These are phyloP conservation scores for Pelargonium nanum DNA, from an alignment of 345 rosid genomes.

Conservation along the genomic window DNA sequence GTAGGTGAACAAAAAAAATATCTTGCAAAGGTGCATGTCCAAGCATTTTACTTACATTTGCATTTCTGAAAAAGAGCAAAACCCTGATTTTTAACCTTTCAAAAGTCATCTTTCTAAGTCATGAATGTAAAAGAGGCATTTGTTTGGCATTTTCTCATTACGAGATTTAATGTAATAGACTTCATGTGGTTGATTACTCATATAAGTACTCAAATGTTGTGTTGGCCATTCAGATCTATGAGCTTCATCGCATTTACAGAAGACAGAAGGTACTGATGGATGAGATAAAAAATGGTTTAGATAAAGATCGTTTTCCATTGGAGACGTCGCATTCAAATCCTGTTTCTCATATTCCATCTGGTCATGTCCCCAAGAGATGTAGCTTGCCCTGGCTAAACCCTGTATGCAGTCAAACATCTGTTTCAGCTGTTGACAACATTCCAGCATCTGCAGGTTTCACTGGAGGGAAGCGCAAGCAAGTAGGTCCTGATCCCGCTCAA, in stretches of 20 bases:
- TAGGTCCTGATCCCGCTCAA: conserved; percentile 7
- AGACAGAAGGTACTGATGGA: conserved; percentile 47
- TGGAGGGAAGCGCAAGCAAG: conserved; percentile 7
- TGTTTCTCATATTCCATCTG: conserved; percentile 9
- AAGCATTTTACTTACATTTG: too few relatives aligned
- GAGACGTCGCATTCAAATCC: conserved; percentile 17
- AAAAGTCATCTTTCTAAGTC: too few relatives aligned
- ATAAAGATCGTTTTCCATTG: conserved; percentile 11
- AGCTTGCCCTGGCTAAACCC: conserved; percentile 13
- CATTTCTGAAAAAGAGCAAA: too few relatives aligned
- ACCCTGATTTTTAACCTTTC: too few relatives aligned
- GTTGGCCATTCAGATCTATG: conserved; percentile 28
- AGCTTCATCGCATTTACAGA: conserved; percentile 51
- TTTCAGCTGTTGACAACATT: conserved; percentile 17
- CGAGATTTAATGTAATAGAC: not conserved
- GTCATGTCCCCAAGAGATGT: conserved; percentile 4
- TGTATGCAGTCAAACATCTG: conserved; percentile 17
- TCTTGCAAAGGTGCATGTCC: too few relatives aligned
- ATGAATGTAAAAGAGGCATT: too few relatives aligned
- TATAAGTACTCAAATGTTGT: conserved; percentile 1
- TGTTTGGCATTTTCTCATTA: too few relatives aligned
- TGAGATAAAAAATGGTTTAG: conserved; percentile 23
- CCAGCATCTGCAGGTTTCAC: conserved; percentile 1
- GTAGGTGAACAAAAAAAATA: too few relatives aligned
- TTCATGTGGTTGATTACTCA: conserved; percentile 1